Percentiles rank a stretch among this genome's conserved stretches.
Conservation (phyloP, 75 land plant genomes). For the Chamaecyparis obtusa region DNA sequence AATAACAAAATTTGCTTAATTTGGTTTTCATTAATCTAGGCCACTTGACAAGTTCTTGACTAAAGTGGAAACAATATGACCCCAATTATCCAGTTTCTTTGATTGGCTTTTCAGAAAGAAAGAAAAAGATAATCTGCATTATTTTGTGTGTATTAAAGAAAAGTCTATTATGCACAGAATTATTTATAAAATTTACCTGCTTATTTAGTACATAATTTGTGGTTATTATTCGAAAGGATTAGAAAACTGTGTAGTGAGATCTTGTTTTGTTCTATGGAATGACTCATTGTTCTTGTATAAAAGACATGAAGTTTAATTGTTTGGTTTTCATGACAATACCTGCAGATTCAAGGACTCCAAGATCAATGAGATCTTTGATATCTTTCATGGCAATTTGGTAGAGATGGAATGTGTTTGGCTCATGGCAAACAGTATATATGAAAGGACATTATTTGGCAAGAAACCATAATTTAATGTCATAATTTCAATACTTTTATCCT, state of each 20-base stretch:
- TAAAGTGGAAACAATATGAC: too few relatives aligned
- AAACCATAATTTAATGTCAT: neutral
- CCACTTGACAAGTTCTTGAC: too few relatives aligned
- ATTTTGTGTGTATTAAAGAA: neutral
- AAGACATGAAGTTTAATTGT: neutral
- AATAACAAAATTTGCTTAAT: too few relatives aligned
- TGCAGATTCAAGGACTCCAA: conserved; percentile 18
- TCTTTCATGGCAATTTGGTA: conserved; percentile 9
- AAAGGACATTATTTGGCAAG: conserved; percentile 26
- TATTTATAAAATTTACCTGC: neutral
- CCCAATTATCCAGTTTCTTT: neutral
- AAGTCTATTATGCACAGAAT: neutral
- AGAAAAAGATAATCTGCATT: neutral
- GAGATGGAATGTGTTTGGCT: conserved; percentile 29
- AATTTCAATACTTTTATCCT: neutral
- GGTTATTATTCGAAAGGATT: neutral
- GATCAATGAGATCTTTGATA: conserved; percentile 16
- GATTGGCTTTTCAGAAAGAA: neutral
- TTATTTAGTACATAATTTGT: neutral
- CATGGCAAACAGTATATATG: conserved; percentile 28
- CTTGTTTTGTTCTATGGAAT: neutral
- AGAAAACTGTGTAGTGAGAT: neutral
- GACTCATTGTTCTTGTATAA: neutral
- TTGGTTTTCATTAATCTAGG: too few relatives aligned
- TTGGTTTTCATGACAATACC: neutral